phyloP scores from a whole-genome alignment of 1,139 yeast genomes.

The Saccharomyces pastorianus region DNA sequence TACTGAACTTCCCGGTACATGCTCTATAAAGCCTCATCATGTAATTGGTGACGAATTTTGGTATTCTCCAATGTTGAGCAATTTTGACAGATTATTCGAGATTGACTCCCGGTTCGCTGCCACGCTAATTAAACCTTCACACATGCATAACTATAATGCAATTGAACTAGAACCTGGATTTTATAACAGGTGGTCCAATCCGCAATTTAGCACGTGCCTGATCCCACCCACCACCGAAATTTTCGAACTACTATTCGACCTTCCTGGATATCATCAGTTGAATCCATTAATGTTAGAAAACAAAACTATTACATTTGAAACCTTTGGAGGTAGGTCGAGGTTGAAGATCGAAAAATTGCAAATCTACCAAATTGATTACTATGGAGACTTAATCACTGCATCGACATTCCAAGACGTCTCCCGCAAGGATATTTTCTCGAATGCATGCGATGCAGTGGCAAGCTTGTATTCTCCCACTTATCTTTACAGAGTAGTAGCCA shows the following conservation, averaged over 20 bases:
- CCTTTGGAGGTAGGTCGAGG: constrained; percentile 17
- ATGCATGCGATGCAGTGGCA: constrained; percentile 2
- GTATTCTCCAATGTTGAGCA: constrained; percentile 35
- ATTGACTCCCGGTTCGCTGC: constrained; percentile 34
- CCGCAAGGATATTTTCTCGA: constrained; percentile 5
- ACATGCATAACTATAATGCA: constrained; percentile 11
- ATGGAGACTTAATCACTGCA: constrained; percentile 14
- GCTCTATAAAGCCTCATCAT: constrained; percentile 4
- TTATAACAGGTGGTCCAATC: constrained; percentile 21
- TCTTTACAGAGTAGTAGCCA: constrained; percentile 14
- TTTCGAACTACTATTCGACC: constrained; percentile 19
- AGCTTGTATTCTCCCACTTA: constrained; percentile 5
- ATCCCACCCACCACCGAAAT: constrained; percentile 15
- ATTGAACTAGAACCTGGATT: constrained; percentile 20
- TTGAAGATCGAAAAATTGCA: constrained; percentile 19
- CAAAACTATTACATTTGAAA: constrained; percentile 9
- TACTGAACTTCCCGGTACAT: constrained; percentile 1
- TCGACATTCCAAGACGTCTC: constrained; percentile 5
- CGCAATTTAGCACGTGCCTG: constrained; percentile 8
- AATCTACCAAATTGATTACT: constrained; percentile 15
- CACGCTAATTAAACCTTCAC: constrained; percentile 37
- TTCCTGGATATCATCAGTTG: constrained; percentile 9
- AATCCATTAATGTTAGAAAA: constrained; percentile 5
- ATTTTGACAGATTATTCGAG: constrained; percentile 36
- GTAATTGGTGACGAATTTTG: constrained; percentile 6